Conservation (phyloP, 2,329 filamentous ascomycete genomes). For the Exophiala alcalophila region DNA sequence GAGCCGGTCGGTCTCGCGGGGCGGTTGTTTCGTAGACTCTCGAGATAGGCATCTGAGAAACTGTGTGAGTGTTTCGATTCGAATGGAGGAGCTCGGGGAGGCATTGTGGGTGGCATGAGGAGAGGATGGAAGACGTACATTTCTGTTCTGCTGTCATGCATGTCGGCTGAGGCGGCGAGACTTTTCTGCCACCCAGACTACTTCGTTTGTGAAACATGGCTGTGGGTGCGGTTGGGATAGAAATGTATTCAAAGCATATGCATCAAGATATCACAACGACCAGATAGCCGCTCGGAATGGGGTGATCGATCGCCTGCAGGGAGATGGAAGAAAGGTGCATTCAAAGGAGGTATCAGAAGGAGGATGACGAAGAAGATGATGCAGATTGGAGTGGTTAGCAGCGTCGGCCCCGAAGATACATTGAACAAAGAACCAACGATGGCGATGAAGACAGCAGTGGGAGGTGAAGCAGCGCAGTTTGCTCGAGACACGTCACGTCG, state of each 20-base stretch:
- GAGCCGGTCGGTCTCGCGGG: conserved; percentile 59
- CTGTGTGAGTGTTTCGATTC: conserved; percentile 27
- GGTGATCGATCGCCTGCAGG: no score
- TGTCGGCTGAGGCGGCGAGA: conserved; percentile 46
- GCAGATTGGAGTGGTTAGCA: no score
- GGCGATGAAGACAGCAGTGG: no score
- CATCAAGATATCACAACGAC: no score
- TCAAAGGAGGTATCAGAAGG: no score
- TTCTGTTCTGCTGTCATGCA: conserved; percentile 48
- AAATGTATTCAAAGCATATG: conserved; percentile 15
- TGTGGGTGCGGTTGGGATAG: conserved; percentile 16
- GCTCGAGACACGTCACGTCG: no score
- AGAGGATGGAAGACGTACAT: conserved; percentile 36
- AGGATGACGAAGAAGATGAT: no score
- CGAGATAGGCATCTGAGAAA: conserved; percentile 55
- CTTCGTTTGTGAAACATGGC: conserved; percentile 39
- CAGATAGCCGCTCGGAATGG: no score
- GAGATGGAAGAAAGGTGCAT: no score
- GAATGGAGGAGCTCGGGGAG: conserved; percentile 25
- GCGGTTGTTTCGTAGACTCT: conserved; percentile 57
- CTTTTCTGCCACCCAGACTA: conserved; percentile 42
- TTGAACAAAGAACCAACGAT: no score
- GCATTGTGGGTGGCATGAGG: conserved; percentile 8
- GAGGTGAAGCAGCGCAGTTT: no score
- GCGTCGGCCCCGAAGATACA: no score